Conservation (phyloP, 495 filamentous ascomycete species). For the Tetracladium marchalianum region DNA sequence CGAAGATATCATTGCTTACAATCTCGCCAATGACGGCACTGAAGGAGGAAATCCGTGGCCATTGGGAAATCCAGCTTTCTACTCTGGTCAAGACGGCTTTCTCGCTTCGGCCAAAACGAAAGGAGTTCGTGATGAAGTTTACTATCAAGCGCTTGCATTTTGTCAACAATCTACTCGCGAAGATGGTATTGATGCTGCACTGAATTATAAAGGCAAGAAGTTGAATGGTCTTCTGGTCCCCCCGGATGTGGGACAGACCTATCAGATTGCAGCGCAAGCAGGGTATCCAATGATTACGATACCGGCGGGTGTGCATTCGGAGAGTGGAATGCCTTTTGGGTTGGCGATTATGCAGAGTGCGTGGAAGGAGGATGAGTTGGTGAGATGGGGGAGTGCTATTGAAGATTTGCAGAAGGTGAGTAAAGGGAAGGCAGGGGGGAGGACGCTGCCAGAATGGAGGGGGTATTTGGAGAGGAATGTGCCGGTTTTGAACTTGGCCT, state of each 20-base stretch:
- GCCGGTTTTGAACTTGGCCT: no score
- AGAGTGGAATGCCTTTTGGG: conserved; percentile 60
- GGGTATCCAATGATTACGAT: conserved; percentile 66
- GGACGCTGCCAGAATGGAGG: no score
- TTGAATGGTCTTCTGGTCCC: conserved; percentile 56
- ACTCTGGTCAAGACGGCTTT: conserved; percentile 61
- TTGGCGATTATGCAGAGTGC: conserved; percentile 58
- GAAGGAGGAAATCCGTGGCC: conserved; percentile 59
- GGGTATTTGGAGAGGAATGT: no score
- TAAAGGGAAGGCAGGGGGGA: no score
- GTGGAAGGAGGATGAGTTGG: conserved; percentile 48
- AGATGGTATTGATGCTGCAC: conserved; percentile 58
- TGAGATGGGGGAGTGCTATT: conserved; percentile 59
- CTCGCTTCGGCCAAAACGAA: conserved; percentile 47
- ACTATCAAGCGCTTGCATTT: conserved; percentile 53
- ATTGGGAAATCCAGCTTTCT: conserved; percentile 46
- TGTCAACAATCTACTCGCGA: conserved; percentile 47
- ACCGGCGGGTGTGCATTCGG: conserved; percentile 42
- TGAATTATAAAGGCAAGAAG: conserved; percentile 35
- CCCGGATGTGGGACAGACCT: conserved; percentile 53
- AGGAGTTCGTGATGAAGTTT: conserved; percentile 54
- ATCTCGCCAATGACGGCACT: conserved; percentile 51
- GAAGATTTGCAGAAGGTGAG: conserved; percentile 41
- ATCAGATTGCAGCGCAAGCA: conserved; percentile 41
- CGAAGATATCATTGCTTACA: conserved; percentile 60